These are phyloP conservation scores for Spergularia marina DNA, from an alignment of 148 eudicot species.

Conservation along the genomic window DNA sequence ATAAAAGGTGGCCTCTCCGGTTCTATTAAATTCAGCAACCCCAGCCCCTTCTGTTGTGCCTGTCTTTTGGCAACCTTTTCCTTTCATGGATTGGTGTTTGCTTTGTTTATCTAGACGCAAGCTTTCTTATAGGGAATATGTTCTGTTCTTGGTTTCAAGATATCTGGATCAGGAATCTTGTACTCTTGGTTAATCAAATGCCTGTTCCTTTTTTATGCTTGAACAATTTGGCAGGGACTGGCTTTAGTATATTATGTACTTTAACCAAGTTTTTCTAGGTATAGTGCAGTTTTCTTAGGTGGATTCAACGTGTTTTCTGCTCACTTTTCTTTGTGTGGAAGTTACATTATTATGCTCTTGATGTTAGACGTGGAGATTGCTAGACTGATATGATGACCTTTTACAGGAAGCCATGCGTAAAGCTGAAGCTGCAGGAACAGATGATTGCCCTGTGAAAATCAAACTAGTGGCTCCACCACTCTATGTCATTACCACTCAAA, in stretches of 20 bases:
- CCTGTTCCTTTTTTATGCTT: neutral
- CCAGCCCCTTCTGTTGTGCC: no score
- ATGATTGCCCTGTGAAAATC: constrained; percentile 94
- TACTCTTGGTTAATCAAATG: neutral
- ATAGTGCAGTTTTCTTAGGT: neutral
- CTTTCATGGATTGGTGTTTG: neutral
- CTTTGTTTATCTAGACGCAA: neutral
- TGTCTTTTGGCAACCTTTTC: no score
- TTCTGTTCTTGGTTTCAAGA: neutral
- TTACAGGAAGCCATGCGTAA: constrained; percentile 93
- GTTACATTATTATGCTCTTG: neutral
- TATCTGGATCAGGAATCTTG: neutral
- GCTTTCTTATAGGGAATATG: no score
- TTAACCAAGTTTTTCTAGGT: neutral
- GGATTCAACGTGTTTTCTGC: neutral
- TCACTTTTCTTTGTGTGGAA: no score
- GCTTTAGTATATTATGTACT: neutral
- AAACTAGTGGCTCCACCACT: constrained; percentile 94
- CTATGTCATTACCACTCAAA: constrained; percentile 92
- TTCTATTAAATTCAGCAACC: no score
- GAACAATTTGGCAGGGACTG: neutral
- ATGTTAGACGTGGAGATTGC: neutral
- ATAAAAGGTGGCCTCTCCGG: no score
- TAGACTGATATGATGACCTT: constrained; percentile 4
- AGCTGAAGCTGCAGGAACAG: constrained; percentile 93